A percentile compares a stretch with the other conserved stretches of the same genome.
These are phyloP conservation scores for Candida easanensis DNA, from an alignment of 805 yeast genomes.

Conservation along the genomic window DNA sequence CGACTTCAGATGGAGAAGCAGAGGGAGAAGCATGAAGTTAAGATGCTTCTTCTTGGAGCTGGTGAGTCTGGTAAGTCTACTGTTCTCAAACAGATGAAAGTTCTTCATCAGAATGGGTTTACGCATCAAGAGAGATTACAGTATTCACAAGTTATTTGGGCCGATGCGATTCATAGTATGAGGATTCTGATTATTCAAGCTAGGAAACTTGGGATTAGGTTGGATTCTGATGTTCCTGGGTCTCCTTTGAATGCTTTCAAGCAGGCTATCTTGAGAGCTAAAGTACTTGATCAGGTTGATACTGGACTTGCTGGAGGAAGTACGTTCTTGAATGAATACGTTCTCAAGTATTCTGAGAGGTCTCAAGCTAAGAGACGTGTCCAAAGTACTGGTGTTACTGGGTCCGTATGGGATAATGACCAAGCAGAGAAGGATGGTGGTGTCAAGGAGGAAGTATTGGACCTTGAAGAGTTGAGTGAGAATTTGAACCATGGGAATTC, in stretches of 20 bases:
- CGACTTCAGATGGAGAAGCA: slow-evolving; percentile 50
- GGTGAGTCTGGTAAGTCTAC: slow-evolving; percentile 96
- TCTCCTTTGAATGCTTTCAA: slow-evolving; percentile 45
- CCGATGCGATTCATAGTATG: slow-evolving; percentile 85
- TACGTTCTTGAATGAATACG: slow-evolving; percentile 60
- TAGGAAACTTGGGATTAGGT: slow-evolving; percentile 54
- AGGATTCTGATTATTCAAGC: slow-evolving; percentile 75
- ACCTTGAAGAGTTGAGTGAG: slow-evolving; percentile 22
- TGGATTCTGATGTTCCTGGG: slow-evolving; percentile 62
- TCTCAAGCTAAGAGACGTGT: slow-evolving; percentile 48
- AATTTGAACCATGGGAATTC: slow-evolving; percentile 18
- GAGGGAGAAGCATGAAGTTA: slow-evolving; percentile 57
- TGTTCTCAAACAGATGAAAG: slow-evolving; percentile 81
- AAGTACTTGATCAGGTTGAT: slow-evolving; percentile 60
- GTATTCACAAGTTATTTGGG: slow-evolving; percentile 89
- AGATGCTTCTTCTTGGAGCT: slow-evolving; percentile 80
- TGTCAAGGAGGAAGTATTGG: slow-evolving; percentile 4
- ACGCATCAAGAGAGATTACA: slow-evolving; percentile 72
- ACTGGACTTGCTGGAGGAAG: slow-evolving; percentile 66
- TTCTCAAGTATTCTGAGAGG: slow-evolving; percentile 55
- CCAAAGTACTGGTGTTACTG: slow-evolving; percentile 54
- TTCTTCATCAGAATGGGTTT: slow-evolving; percentile 85
- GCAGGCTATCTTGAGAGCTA: slow-evolving; percentile 50
- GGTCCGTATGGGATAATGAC: slow-evolving; percentile 27
- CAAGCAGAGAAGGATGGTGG: slow-evolving; percentile 2